These are phyloP conservation scores for Ceratocystis alfenasii DNA, from an alignment of 2,329 filamentous ascomycete genomes.

Conservation along the genomic window DNA sequence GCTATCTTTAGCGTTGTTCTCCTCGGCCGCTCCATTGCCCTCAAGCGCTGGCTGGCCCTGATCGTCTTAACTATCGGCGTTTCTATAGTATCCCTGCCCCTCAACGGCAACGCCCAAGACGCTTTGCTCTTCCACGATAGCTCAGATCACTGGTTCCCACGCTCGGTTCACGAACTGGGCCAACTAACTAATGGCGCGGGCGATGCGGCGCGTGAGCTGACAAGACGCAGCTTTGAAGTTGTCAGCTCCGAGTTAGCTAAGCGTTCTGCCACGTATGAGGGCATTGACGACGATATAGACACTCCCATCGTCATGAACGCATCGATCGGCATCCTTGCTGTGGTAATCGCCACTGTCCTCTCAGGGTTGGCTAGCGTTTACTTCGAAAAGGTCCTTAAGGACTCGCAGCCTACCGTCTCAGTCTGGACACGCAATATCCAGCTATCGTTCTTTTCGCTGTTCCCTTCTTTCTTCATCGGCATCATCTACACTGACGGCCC, in stretches of 20 bases:
- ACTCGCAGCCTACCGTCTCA: slow-evolving; percentile 61
- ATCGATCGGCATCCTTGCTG: slow-evolving; percentile 65
- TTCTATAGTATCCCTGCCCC: slow-evolving; percentile 70
- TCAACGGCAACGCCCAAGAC: slow-evolving; percentile 41
- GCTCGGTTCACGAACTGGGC: slow-evolving; percentile 65
- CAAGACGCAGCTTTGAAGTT: slow-evolving; percentile 35
- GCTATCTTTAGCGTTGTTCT: slow-evolving; percentile 76
- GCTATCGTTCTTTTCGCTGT: slow-evolving; percentile 84
- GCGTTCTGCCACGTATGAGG: slow-evolving; percentile 80
- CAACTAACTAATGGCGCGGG: slow-evolving; percentile 40
- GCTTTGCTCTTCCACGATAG: slow-evolving; percentile 52
- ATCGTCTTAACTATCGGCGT: slow-evolving; percentile 71
- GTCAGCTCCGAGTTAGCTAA: slow-evolving; percentile 32
- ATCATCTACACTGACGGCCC: slow-evolving; percentile 78
- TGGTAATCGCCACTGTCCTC: slow-evolving; percentile 62
- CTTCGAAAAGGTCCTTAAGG: slow-evolving; percentile 84
- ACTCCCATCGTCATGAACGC: slow-evolving; percentile 35
- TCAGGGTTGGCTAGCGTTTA: slow-evolving; percentile 79
- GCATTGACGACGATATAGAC: slow-evolving; percentile 56
- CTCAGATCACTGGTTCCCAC: slow-evolving; percentile 58
- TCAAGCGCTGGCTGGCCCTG: slow-evolving; percentile 68
- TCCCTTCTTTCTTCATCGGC: slow-evolving; percentile 76
- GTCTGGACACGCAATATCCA: slow-evolving; percentile 95
- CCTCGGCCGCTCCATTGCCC: slow-evolving; percentile 56
- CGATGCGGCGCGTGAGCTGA: slow-evolving; percentile 40